phyloP scores from a whole-genome alignment of 345 rosid genomes.

The Turnera subulata region DNA sequence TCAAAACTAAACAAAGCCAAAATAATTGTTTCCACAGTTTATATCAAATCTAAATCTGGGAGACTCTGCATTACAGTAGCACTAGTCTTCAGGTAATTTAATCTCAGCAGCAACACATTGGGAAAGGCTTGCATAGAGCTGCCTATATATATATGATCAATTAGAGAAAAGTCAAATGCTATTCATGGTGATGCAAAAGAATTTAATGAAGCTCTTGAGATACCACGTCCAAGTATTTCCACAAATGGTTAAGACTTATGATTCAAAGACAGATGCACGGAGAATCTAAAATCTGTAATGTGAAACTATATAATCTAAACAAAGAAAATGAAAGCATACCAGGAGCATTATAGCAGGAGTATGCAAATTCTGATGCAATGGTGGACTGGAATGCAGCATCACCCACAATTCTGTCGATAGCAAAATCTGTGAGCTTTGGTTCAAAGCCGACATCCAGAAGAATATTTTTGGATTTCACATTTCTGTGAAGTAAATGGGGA shows the following conservation, averaged over 20 bases:
- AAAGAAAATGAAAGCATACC: slow-evolving; percentile 41
- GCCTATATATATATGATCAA: no score
- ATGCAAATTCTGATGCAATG: slow-evolving; percentile 42
- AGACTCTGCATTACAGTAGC: no score
- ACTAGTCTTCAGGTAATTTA: no score
- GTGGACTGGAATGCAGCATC: slow-evolving; percentile 71
- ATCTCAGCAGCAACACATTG: no score
- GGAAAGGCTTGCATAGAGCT: no score
- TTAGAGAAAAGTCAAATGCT: no score
- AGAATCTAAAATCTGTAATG: background rate
- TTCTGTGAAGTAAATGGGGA: slow-evolving; percentile 76
- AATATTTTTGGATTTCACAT: slow-evolving; percentile 67
- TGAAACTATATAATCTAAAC: background rate
- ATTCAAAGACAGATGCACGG: background rate
- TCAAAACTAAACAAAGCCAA: no score
- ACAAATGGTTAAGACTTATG: background rate
- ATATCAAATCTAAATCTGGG: no score
- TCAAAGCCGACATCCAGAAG: slow-evolving; percentile 67
- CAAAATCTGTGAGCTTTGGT: slow-evolving; percentile 79
- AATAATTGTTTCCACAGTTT: no score
- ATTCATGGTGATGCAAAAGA: no score
- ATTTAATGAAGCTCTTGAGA: no score
- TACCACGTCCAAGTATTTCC: no score
- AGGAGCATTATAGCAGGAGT: slow-evolving; percentile 75
- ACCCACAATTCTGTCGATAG: slow-evolving; percentile 71